Base-by-base conservation (phyloP, 371 early-diverging fungal species). In the Lichtheimia ornata region DNA sequence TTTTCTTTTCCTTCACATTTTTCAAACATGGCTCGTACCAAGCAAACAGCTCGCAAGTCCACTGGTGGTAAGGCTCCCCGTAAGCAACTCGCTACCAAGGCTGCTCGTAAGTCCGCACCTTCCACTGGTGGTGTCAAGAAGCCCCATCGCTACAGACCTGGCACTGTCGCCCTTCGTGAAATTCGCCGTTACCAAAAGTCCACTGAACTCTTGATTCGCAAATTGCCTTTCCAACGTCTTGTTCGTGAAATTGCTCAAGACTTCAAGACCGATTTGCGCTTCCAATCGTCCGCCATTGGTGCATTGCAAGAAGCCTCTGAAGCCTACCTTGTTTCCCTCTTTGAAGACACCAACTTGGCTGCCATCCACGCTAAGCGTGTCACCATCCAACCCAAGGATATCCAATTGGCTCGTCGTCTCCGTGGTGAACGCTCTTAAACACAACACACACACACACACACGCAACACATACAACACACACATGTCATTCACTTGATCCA, bases 281-380 rank as follows among this genome's bases (percentile, higher is more conserved):
- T 98, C 92, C 97, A 98, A 82, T 92, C 93, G 25, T 94, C 96
- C 43, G 97, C 98, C 65, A 94, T 98, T 67, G 94, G 93, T 67
- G 97, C 97, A 27, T 89, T 99, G 30, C 99, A 99, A 84, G 99
- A 99, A 85, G 97, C 98, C 58, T 82, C 96, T 53, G 99, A 99
- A 85, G 94, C 96, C 58, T 98, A 97, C 85, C 89, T 98, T 62
- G 97, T 97, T 62, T 82, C 87, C 50, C 87, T 99, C 64, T 99
- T 98, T 78, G 99, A 99, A 81, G 97, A 98, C 85, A 98, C 98
- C 72, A 95, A 98, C 89, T 86, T 96, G 81, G 97, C 97, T 67
- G 99, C 99, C 73, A 97, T 97, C 84, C 99, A 99, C 87, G 99
- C 98, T 77, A 97, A 97, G 90, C 93, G 99, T 82, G 99, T 99